phyloP scores from a whole-genome alignment of 495 filamentous ascomycete species.

The Talaromyces thailandensis region DNA sequence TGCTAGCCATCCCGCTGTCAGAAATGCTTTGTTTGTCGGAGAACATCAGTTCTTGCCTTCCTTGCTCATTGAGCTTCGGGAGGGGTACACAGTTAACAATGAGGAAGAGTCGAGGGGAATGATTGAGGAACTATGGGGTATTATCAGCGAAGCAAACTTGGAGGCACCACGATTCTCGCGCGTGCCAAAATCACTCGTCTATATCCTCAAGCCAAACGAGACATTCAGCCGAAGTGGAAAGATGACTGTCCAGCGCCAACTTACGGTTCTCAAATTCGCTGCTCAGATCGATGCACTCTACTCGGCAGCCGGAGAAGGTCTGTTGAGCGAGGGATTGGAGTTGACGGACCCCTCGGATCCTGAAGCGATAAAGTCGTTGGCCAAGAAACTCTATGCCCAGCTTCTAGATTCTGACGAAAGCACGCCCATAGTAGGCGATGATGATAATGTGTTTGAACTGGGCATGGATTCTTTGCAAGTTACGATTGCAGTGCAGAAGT shows the following conservation, averaged over 20 bases:
- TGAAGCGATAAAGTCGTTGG: neutral
- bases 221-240: slow-evolving; percentile 34
- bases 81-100: neutral
- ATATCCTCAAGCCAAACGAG: slow-evolving; percentile 12
- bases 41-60: slow-evolving; percentile 21
- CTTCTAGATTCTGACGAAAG: slow-evolving; percentile 7
- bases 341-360: neutral
- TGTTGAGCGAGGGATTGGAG: slow-evolving; percentile 7
- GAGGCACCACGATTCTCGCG: slow-evolving; percentile 26
- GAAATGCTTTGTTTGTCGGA: slow-evolving; percentile 41
- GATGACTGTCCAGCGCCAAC: slow-evolving; percentile 31
- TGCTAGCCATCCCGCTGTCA: slow-evolving; percentile 28
- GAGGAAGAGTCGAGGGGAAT: slow-evolving; percentile 6
- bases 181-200: slow-evolving; percentile 30
- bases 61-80: slow-evolving; percentile 23
- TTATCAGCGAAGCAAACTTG: slow-evolving; percentile 37
- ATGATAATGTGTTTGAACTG: slow-evolving; percentile 27
- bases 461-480: slow-evolving; percentile 47
- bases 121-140: slow-evolving; percentile 35
- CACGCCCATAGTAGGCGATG: slow-evolving; percentile 4
- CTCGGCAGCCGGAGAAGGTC: slow-evolving; percentile 10
- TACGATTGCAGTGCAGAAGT: slow-evolving; percentile 9
- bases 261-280: slow-evolving; percentile 14
- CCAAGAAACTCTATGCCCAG: neutral
- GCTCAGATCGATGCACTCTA: slow-evolving; percentile 21